Percentiles rank a stretch among this genome's conserved stretches.
These are phyloP conservation scores for Quercus rubra DNA, from an alignment of 306 rosid genomes.

Conservation along the genomic window DNA sequence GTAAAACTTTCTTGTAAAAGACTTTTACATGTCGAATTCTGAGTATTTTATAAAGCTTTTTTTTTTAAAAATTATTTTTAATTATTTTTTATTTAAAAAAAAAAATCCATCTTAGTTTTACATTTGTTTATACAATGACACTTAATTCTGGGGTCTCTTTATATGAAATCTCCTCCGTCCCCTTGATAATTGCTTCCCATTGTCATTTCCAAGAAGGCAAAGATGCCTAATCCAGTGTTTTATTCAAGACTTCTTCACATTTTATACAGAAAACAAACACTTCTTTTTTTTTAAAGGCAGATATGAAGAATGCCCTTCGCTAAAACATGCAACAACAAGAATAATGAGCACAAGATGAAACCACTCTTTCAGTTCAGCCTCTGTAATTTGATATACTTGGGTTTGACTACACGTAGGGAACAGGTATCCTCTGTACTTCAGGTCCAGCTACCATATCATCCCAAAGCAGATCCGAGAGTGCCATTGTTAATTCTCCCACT, in stretches of 20 bases:
- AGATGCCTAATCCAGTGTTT: too few species aligned
- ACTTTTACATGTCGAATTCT: too few species aligned
- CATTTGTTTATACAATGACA: too few species aligned
- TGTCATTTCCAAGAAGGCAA: not conserved
- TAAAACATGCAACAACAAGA: constrained; percentile 16
- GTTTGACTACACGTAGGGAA: constrained; percentile 39
- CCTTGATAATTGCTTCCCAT: not conserved
- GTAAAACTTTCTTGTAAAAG: too few species aligned
- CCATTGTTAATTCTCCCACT: constrained; percentile 81
- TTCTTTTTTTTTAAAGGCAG: not conserved
- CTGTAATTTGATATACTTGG: constrained; percentile 7
- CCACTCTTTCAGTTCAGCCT: constrained; percentile 13
- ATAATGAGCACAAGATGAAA: constrained; percentile 11
- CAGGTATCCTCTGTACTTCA: constrained; percentile 49
- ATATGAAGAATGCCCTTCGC: not conserved
- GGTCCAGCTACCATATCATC: constrained; percentile 79
- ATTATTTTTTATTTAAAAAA: too few species aligned
- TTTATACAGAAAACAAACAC: not conserved
- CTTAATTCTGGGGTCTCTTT: too few species aligned
- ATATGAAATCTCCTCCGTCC: not conserved
- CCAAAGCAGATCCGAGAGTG: constrained; percentile 73
- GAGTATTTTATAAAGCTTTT: too few species aligned
- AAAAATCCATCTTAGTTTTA: too few species aligned
- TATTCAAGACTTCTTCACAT: too few species aligned
- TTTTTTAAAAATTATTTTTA: too few species aligned